Base-by-base conservation (phyloP, 148 eudicot species). In the Spergularia bocconei region DNA sequence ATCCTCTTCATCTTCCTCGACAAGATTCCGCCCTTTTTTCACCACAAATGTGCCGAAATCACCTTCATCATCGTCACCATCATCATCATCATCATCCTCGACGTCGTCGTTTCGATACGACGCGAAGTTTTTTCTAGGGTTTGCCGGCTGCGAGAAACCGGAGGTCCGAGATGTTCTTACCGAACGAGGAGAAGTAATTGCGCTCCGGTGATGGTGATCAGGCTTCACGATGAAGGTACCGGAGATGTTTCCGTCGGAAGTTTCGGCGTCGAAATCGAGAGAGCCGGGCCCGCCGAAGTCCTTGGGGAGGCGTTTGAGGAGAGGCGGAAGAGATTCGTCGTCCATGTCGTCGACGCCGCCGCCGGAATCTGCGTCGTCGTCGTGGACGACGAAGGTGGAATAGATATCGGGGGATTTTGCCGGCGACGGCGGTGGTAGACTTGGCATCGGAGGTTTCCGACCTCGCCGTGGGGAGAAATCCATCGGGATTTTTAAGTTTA, bases 241-340 rank as follows among this genome's bases (percentile, higher is more conserved):
- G 70, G 95, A 89, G 63, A 87, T 78, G 20, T 80, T 38, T 6
- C 48, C 78, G 4, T 56, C 85, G 25, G 71, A n/a, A 8, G 36
- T 12, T 67, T 87, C 89, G 72, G 78, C 85, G 70, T 86, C 88
- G 69, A 62, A 84, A 64, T 85, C 89, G 23, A 86, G 77, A 9
- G 88, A 81, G 0, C 81, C 84, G 11, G 73, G 82, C 21, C 82
- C 83, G 29, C 93, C 99, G 75, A 95, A 95, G 85, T 92, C 99
- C 71, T 92, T 88, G 3, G 99, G 99, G n/a, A 95, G 82, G 80
- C 92, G 92, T 61, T 92, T 89, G 69, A 95, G 87, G 16, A 95
- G 87, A 64, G 97, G 94, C 67, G 99, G 99, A 38, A 95, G 96
- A 52, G 90, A 89, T 4, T 83, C 76, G 71, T 87, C 87, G 44